Base-by-base conservation (phyloP, 192 early-diverging fungal species). In the Entomortierella chlamydospora region DNA sequence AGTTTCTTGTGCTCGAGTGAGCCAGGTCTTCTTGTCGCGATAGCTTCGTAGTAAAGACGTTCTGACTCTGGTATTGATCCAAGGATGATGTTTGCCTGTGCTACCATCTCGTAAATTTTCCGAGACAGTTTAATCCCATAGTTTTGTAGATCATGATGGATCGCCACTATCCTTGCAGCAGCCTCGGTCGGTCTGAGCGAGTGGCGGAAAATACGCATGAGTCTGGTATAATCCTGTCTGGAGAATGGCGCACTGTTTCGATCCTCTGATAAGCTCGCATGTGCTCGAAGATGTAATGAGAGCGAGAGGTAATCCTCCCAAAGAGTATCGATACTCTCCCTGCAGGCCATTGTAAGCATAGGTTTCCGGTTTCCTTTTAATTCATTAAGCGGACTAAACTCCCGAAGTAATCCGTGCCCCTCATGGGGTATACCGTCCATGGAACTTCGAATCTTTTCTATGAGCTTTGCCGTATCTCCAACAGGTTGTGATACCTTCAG, bases 201-300 rank as follows among this genome's bases (percentile, higher is more conserved):
- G 41, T 70, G 28, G 17, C 76, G 57, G 39, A 79, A n/a, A 6
- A 50, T 66, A 28, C 41, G 55, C 68, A 79, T 55, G 18, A 79
- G 62, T 25, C 29, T 63, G 55, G 57, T 61, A 30, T 79, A 79
- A 31, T 79, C 76, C 25, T 13, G 26, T 23, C 55, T 41, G 2
- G 67, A 31, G 33, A 78, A 15, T 20, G 45, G 55, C 4, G 13
- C 4, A 1, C 9, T 41, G 29, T 39, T 30, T 26, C 17, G 29
- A 20, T 30, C 60, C 31, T 47, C 26, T 6, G 22, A n/a, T 5
- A 23, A 18, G 8, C 33, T 25, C 22, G 30, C 20, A 9, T 50
- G 42, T 13, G 56, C 26, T 0, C 41, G 28, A 61, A 47, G 41
- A 61, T 47, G 22, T 11, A 5, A 50, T 54, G 57, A 23, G 12